Evolutionary conservation across 2,329 filamentous ascomycete species (phyloP), one percentile per base, ranked within the genome.

Genomic region (Juglanconis oblonga): DNA sequence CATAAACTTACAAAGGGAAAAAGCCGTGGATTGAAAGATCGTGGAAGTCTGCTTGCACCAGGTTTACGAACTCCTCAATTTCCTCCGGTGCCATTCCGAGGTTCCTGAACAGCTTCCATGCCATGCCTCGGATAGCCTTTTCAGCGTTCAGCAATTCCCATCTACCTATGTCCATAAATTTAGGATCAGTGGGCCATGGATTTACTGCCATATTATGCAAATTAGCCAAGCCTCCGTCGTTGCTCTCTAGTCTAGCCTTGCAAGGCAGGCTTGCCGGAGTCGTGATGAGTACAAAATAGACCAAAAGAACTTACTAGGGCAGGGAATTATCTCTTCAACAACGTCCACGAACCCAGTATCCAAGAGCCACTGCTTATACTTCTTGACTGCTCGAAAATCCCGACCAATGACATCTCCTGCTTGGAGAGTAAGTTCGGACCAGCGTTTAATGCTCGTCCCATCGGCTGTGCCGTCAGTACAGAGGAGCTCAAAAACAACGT

Each of bases 391-490:
- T 35, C 3, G 1, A 14, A 29, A 35, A 5, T 36, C 33, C 31
- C 33, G 6, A 36, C 36, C 32, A 9, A 40, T 14, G 14, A 36
- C 49, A n/a, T 42, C 49, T 55, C 66, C 29, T 69, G 65, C 42
- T 71, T 51, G 36, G 6, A 55, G 10, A 49, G 69, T 57, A 31
- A 61, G 50, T 29, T 67, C 52, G 49, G 68, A 69, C 66, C 67
- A 69, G 40, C 67, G 61, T 60, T 68, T 64, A 45, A 70, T 52
- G 2, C 62, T 47, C 10, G 66, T 69, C 35, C 68, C 72, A 51
- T 72, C 69, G 13, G 71, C 69, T 10, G 71, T 68, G 24, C 58
- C 67, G 40, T 72, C 68, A 42, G 69, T 64, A 35, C 60, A 58
- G 50, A 64, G 56, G 58, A 66, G 49, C 52, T 63, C 59, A 17